Evolutionary conservation across 345 rosid species (phyloP), one percentile per base, ranked within the genome.

Genomic region (Rhodamnia rubescens): DNA sequence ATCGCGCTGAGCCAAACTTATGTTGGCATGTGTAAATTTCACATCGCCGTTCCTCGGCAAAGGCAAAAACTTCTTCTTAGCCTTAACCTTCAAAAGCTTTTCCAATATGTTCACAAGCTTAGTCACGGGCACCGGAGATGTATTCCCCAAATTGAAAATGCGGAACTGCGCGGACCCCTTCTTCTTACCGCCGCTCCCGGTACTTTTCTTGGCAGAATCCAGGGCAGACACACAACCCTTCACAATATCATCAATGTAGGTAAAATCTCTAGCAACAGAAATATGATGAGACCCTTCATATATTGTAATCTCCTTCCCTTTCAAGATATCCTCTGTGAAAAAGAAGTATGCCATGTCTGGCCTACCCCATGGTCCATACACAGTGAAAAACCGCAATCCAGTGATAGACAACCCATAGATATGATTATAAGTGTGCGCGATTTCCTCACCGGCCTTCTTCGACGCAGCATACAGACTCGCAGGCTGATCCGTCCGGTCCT

Each of bases 331-430:
- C 82, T 86, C 85, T 52, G 91, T 87, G 88, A 90, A 90, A 29
- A 87, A 90, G 84, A 88, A 90, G 61, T 88, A 90, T 1, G 91
- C 91, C 91, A 90, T 90, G 64, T 90, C 91, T 44, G 91, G 90
- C 27, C 91, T 85, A 12, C 91, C 91, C 89, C 90, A 90, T 0
- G 91, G 91, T 3, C 91, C 91, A 64, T 90, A 90, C 0, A 90
- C 90, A 0, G 91, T 90, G 52, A 88, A 90, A 74, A 90, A 90
- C 69, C 91, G 85, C 42, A 90, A 54, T 22, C 90, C 91, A 18
- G 91, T 90, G 24, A 90, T 84, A 52, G 91, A 88, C 7, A 90
- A 86, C 18, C 91, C 91, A 69, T 90, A 87, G 57, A 90, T 90
- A 75, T 90, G 89, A 80, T 90, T 90, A 50, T 90, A 88, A 1